phyloP scores from a whole-genome alignment of 2,329 filamentous ascomycete genomes.

The Colletotrichum orchidophilum region DNA sequence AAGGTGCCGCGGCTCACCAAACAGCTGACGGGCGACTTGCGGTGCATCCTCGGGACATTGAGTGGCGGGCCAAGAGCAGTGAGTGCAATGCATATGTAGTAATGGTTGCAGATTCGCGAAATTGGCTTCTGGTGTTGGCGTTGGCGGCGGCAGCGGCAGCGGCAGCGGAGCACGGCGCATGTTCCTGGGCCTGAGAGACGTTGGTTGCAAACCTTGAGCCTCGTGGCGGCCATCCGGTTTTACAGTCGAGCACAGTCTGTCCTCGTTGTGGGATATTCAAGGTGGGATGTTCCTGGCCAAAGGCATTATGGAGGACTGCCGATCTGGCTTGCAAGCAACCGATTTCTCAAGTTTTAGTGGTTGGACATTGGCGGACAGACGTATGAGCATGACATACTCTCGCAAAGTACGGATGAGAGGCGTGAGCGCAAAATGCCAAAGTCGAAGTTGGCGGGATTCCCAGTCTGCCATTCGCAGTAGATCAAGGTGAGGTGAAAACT shows the following conservation, averaged over 20 bases:
- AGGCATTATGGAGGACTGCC: neutral
- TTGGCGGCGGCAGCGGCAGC: neutral
- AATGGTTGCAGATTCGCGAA: neutral
- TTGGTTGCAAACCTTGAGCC: conserved; percentile 15
- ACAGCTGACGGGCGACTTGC: neutral
- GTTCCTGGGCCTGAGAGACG: conserved; percentile 10
- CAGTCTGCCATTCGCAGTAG: neutral
- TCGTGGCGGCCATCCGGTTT: neutral
- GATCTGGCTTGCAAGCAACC: neutral
- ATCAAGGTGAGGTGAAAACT: conserved; percentile 9
- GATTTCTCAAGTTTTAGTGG: neutral
- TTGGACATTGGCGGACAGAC: neutral
- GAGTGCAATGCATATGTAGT: neutral
- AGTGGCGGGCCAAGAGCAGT: neutral
- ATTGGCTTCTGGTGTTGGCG: conserved; percentile 7
- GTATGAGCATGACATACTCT: neutral
- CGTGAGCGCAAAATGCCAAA: neutral
- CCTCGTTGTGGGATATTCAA: neutral
- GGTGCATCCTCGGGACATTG: neutral
- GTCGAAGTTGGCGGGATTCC: neutral
- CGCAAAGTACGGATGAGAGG: neutral
- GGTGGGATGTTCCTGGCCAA: neutral
- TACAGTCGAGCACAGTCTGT: conserved; percentile 2
- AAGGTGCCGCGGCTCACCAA: neutral
- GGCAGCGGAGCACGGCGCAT: neutral